Conservation (phyloP, 441 rosid species). For the Gossypium davidsonii region DNA sequence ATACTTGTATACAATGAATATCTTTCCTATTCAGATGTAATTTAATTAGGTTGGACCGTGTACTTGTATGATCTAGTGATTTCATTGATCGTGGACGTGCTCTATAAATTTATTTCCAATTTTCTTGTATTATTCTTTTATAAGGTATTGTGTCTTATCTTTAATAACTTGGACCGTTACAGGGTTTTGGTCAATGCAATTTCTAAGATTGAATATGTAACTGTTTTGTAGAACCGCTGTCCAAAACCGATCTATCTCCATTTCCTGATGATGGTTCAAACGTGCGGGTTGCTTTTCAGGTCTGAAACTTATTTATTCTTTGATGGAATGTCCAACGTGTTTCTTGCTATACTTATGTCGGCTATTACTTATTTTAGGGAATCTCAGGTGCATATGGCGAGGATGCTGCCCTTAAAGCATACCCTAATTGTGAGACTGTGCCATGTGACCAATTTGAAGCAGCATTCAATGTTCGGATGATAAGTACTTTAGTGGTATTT, state of each 20-base stretch:
- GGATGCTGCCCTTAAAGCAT: slow-evolving; percentile 81
- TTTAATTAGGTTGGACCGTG: neutral
- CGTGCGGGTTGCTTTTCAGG: slow-evolving; percentile 83
- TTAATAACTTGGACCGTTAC: neutral
- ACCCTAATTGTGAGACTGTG: slow-evolving; percentile 82
- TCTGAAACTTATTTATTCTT: slow-evolving; percentile 22
- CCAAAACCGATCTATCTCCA: slow-evolving; percentile 39
- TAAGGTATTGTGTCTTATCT: neutral
- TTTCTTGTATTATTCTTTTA: neutral
- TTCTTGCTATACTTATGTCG: slow-evolving; percentile 16
- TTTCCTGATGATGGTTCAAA: slow-evolving; percentile 39
- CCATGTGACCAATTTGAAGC: slow-evolving; percentile 89
- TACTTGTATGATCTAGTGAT: neutral
- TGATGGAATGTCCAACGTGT: slow-evolving; percentile 1
- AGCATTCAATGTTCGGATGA: slow-evolving; percentile 60
- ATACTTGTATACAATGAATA: neutral
- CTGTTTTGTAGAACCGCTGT: slow-evolving; percentile 66
- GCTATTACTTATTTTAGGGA: slow-evolving; percentile 45
- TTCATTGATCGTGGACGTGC: neutral
- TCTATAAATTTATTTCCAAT: neutral
- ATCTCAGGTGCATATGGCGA: slow-evolving; percentile 87
- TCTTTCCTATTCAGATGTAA: neutral
- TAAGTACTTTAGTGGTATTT: neutral
- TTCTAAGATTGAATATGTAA: slow-evolving; percentile 16
- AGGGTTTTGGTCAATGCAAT: neutral